These are phyloP conservation scores for Rhodotorula babjevae DNA, from an alignment of 768 basidiomycete species.

Conservation along the genomic window DNA sequence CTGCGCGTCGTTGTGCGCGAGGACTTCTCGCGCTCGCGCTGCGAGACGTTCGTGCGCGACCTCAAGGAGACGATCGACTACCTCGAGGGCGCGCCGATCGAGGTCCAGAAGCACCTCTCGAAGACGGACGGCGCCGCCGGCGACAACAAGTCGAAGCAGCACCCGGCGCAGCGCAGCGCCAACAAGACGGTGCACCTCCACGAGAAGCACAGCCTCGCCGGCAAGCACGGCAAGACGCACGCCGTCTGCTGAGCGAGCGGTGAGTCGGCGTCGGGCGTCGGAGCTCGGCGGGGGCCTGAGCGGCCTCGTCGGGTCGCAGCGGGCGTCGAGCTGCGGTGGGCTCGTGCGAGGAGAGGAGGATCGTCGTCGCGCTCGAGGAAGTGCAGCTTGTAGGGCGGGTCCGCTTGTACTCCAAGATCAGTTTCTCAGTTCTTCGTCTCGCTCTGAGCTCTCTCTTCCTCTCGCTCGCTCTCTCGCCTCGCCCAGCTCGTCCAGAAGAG, in stretches of 20 bases:
- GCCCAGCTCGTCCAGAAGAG: too few relatives aligned
- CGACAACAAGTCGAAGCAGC: conserved; percentile 6
- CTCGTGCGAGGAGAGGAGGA: too few relatives aligned
- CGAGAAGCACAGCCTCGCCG: conserved; percentile 46
- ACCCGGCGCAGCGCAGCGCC: neutral
- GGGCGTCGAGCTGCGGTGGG: too few relatives aligned
- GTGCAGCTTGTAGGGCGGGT: too few relatives aligned
- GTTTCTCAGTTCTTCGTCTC: too few relatives aligned
- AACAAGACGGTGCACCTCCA: conserved; percentile 31
- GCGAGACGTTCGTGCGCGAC: conserved; percentile 44
- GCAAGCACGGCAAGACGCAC: conserved; percentile 45
- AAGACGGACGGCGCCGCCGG: conserved; percentile 3
- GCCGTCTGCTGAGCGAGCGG: conserved; percentile 16
- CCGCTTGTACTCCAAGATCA: too few relatives aligned
- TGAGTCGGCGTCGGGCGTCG: too few relatives aligned
- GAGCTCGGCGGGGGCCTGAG: too few relatives aligned
- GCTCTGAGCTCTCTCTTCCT: neutral
- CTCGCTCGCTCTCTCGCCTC: too few relatives aligned
- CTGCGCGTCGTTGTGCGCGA: conserved; percentile 47
- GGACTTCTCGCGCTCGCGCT: conserved; percentile 43
- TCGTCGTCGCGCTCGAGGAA: too few relatives aligned
- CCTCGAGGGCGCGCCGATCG: conserved; percentile 43
- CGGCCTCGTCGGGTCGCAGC: too few relatives aligned
- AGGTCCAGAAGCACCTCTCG: conserved; percentile 40
- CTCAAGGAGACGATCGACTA: conserved; percentile 37